Evolutionary conservation across 2,329 filamentous ascomycete species (phyloP).

Genomic region (Penicillium sp.): DNA sequence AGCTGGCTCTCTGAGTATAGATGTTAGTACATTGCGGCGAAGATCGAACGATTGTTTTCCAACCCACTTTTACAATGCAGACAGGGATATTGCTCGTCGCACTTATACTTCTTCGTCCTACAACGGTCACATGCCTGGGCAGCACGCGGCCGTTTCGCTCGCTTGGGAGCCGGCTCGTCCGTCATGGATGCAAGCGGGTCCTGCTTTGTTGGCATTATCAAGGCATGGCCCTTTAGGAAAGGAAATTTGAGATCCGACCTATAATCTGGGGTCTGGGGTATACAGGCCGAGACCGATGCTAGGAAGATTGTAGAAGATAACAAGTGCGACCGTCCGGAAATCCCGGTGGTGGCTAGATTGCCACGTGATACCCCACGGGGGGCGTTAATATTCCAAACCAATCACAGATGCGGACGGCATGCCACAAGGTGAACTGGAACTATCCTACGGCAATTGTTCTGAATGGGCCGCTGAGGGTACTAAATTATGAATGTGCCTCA

Average conservation of each 20-base stretch:
- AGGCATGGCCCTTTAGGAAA: slow-evolving; percentile 13
- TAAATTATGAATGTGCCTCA: too few relatives aligned
- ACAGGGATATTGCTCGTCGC: slow-evolving; percentile 52
- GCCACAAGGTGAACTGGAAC: background rate
- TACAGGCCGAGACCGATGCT: slow-evolving; percentile 2
- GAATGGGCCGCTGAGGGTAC: too few relatives aligned
- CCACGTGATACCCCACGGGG: slow-evolving; percentile 23
- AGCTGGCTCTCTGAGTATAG: slow-evolving; percentile 34
- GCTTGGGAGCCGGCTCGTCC: slow-evolving; percentile 26
- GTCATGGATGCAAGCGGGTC: slow-evolving; percentile 17
- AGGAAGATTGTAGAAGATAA: slow-evolving; percentile 20
- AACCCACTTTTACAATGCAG: slow-evolving; percentile 49
- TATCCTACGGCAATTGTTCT: too few relatives aligned
- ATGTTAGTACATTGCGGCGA: slow-evolving; percentile 1
- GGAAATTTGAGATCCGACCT: background rate
- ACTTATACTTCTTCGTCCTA: slow-evolving; percentile 55
- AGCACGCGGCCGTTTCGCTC: slow-evolving; percentile 45
- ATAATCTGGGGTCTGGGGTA: slow-evolving; percentile 11
- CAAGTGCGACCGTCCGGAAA: slow-evolving; percentile 18
- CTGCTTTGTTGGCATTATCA: slow-evolving; percentile 44
- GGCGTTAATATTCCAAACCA: slow-evolving; percentile 3
- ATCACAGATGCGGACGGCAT: background rate
- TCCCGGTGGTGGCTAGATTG: slow-evolving; percentile 12
- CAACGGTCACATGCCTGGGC: slow-evolving; percentile 53
- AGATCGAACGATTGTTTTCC: background rate